Conservation (phyloP, 164 flowering plant species). For the Piper longum region DNA sequence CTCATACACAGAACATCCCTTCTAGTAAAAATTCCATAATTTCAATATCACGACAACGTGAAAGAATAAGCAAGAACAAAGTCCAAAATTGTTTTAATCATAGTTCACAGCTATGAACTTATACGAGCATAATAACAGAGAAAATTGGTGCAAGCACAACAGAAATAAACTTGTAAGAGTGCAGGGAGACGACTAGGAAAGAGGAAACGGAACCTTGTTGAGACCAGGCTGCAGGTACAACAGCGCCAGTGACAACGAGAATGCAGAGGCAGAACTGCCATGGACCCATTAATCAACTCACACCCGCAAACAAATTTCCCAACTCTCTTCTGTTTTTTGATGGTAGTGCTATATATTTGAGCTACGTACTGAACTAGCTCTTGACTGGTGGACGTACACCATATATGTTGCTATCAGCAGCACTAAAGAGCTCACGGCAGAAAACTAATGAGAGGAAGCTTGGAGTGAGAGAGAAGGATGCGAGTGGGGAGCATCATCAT, state of each 20-base stretch:
- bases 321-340: not conserved
- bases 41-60: too few relatives aligned
- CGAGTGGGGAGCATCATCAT: not conserved
- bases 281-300: not conserved
- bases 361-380: not conserved
- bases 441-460: not conserved
- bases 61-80: not conserved
- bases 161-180: not conserved
- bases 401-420: too few relatives aligned
- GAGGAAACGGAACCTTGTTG: not conserved
- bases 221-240: not conserved
- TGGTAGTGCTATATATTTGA: too few relatives aligned
- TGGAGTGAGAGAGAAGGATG: slow-evolving; percentile 1
- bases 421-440: not conserved
- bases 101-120: not conserved
- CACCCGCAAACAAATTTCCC: not conserved
- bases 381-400: not conserved
- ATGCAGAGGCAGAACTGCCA: not conserved
- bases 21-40: too few relatives aligned
- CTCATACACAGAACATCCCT: too few relatives aligned
- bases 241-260: not conserved
- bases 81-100: not conserved
- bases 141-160: not conserved
- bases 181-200: not conserved
- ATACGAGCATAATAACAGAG: not conserved